Evolutionary conservation across 331 rosid species (phyloP).

Genomic region (Ulmus americana): DNA sequence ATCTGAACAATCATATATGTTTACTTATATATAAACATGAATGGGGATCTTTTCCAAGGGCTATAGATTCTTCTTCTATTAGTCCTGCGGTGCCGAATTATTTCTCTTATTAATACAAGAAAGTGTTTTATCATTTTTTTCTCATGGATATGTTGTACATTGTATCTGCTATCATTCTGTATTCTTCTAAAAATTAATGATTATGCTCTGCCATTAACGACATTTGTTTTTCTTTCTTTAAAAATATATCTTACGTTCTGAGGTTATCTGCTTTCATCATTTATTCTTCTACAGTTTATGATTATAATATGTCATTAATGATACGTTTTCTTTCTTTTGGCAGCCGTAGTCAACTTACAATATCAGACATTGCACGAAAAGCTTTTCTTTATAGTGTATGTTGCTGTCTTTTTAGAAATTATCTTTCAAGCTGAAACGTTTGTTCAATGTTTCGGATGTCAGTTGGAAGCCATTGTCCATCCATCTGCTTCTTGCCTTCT

Average conservation of each 20-base stretch:
- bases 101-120: too few relatives aligned
- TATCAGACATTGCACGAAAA: conserved; percentile 91
- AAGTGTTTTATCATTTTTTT: too few relatives aligned
- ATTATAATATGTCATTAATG: conserved; percentile 18
- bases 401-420: conserved; percentile 21
- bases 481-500: background rate
- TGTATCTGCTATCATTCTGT: too few relatives aligned
- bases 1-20: too few relatives aligned
- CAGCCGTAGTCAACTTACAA: conserved; percentile 75
- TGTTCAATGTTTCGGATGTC: background rate
- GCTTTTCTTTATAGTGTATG: conserved; percentile 98
- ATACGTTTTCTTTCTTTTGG: conserved; percentile 29
- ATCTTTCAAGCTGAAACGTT: background rate
- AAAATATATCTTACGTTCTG: background rate
- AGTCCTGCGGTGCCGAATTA: too few relatives aligned
- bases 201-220: background rate
- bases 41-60: too few relatives aligned
- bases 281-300: conserved; percentile 6
- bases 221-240: background rate
- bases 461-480: background rate
- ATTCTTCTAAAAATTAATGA: too few relatives aligned
- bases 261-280: conserved; percentile 12
- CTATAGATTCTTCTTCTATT: too few relatives aligned
- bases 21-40: too few relatives aligned
- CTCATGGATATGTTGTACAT: too few relatives aligned